A percentile compares a stretch with the other conserved stretches of the same genome.
Conservation (phyloP, 768 basidiomycete species). For the Termitomyces sp. region DNA sequence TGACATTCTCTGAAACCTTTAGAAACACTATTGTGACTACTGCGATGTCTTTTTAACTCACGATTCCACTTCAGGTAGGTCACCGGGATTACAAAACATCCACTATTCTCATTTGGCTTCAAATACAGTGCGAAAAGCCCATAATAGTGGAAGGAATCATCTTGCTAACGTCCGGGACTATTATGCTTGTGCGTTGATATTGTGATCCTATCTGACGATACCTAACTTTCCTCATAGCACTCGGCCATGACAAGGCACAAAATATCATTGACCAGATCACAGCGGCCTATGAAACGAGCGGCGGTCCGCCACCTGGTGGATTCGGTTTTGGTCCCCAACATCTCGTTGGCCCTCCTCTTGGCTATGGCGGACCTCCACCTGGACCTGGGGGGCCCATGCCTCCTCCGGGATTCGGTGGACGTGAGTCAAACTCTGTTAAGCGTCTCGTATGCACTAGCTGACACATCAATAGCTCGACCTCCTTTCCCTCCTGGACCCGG, state of each 20-base stretch:
- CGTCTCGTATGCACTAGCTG: constrained; percentile 1
- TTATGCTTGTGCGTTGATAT: constrained; percentile 72
- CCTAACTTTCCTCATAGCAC: constrained; percentile 40
- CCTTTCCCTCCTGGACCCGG: constrained; percentile 71
- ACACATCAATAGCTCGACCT: constrained; percentile 44
- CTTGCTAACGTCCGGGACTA: constrained; percentile 95
- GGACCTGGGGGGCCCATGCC: constrained; percentile 44
- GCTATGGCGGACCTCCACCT: constrained; percentile 43
- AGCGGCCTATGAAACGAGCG: constrained; percentile 82
- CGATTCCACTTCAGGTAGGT: constrained; percentile 85
- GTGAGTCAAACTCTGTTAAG: constrained; percentile 28
- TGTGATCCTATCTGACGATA: not conserved
- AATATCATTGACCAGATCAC: constrained; percentile 98
- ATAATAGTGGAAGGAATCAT: constrained; percentile 97
- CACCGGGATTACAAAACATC: not conserved
- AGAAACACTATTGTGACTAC: constrained; percentile 96
- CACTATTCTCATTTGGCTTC: constrained; percentile 11
- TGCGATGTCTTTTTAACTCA: constrained; percentile 94
- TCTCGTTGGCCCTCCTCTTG: constrained; percentile 56
- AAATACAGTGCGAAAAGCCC: constrained; percentile 86
- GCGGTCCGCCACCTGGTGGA: constrained; percentile 83
- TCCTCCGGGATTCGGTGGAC: constrained; percentile 52
- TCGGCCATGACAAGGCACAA: constrained; percentile 96
- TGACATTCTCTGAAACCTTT: constrained; percentile 8
- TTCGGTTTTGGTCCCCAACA: constrained; percentile 86